Conservation (phyloP, 345 rosid genomes). For the Acer campestre region DNA sequence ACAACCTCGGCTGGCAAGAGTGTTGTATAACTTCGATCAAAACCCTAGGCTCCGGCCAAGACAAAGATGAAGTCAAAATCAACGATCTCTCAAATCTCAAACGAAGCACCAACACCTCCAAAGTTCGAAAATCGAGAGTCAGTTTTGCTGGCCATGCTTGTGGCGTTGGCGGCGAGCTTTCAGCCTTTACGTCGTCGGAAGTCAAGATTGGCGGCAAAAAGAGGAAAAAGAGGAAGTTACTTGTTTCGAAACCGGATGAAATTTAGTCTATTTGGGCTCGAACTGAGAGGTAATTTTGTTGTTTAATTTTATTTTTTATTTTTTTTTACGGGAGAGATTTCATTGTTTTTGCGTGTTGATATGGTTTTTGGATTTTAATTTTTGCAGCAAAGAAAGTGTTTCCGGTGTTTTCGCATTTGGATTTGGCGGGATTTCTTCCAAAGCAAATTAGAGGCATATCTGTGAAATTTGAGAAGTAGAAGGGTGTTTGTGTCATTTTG, state of each 20-base stretch:
- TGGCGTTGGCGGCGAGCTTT: background rate
- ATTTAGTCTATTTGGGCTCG: background rate
- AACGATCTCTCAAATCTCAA: background rate
- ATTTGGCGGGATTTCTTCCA: background rate
- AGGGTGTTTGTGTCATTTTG: slow-evolving; percentile 1
- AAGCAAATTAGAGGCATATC: background rate
- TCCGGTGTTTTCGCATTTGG: background rate
- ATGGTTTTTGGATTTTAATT: background rate
- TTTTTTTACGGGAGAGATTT: too few relatives aligned
- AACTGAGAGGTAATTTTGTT: background rate
- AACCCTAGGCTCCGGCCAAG: slow-evolving; percentile 22
- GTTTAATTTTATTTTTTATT: too few relatives aligned
- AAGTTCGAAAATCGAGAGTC: background rate
- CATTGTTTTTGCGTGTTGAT: background rate
- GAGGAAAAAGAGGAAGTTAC: background rate
- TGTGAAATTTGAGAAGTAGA: background rate
- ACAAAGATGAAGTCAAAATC: background rate
- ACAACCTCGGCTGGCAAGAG: slow-evolving; percentile 50
- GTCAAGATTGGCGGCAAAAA: background rate
- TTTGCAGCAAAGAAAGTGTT: background rate
- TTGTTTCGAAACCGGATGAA: too few relatives aligned
- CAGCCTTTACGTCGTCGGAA: background rate
- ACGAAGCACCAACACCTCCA: background rate
- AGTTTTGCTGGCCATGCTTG: background rate
- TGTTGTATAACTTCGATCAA: slow-evolving; percentile 49